Conservation (phyloP, 2,329 filamentous ascomycete genomes). For the Rhexocercosporidium sp. region DNA sequence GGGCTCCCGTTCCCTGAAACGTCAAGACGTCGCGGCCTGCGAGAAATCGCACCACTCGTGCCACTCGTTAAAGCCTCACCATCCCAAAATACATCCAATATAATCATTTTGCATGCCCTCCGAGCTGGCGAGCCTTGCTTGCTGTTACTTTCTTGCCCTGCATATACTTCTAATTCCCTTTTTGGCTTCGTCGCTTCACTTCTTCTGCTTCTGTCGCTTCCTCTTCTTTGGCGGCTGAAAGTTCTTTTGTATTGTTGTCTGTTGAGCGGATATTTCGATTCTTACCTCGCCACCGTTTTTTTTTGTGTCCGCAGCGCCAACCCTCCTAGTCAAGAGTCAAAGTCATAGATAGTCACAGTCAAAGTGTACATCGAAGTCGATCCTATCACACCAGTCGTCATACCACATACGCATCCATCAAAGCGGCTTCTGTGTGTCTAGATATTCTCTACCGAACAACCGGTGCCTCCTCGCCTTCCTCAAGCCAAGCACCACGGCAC, state of each 20-base stretch:
- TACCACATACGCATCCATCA: neutral
- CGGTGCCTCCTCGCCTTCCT: neutral
- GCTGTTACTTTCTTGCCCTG: neutral
- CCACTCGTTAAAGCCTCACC: slow-evolving; percentile 22
- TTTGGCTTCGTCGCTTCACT: neutral
- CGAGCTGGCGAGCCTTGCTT: neutral
- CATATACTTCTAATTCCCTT: neutral
- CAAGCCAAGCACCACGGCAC: neutral
- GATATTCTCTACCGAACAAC: neutral
- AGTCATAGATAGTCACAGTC: neutral
- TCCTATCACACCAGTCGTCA: neutral
- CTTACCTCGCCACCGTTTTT: neutral
- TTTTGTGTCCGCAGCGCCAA: neutral
- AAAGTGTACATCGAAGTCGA: slow-evolving; percentile 2
- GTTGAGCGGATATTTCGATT: slow-evolving; percentile 25
- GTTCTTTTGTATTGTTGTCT: slow-evolving; percentile 12
- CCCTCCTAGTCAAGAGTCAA: neutral
- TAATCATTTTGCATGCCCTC: slow-evolving; percentile 15
- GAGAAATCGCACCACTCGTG: slow-evolving; percentile 9
- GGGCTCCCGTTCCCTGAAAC: slow-evolving; percentile 15
- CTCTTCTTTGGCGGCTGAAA: neutral
- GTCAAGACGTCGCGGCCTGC: slow-evolving; percentile 16
- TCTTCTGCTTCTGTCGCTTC: slow-evolving; percentile 8
- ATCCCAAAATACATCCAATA: slow-evolving; percentile 15
- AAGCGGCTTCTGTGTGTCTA: neutral